Evolutionary conservation across 1,139 yeast species (phyloP), one percentile per base, ranked within the genome.

Genomic region (Barnettozyma hawaiiensis): DNA sequence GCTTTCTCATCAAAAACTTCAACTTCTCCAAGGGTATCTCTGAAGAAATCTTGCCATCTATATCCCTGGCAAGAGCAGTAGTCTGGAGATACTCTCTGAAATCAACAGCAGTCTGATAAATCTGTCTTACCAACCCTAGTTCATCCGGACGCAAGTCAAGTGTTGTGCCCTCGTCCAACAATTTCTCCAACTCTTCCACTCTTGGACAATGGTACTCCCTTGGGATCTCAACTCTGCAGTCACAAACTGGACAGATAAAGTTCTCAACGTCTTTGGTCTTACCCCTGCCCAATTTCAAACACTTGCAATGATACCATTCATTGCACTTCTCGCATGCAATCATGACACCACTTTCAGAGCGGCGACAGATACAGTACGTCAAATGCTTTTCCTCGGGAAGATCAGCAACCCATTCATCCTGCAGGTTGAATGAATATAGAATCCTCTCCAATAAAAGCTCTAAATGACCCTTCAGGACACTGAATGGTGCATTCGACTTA

Each of bases 261-360:
- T 69, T 66, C 3, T 66, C 52, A 47, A 52, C 56, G 35, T 53
- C 54, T 32, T 60, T 60, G 21, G 60, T 42, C 31, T 53, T 54
- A 49, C 57, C 62, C 46, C 58, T 63, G 40, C 60, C 70, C 52
- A 65, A 57, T 45, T 72, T 72, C 33, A 86, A 68, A 62, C 96
- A 87, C 28, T 66, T 68, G 40, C 75, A 74, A 58, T 86, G 95
- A 58, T 78, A 86, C 94, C 94, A 84, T 57, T 85, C 95, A 41
- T 76, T 73, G 60, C 96, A 86, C 23, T 61, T 61, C 49, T 83
- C 94, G 63, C 96, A 87, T 52, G 81, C 86, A 39, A 85, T 75
- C 95, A 86, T 85, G 0, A 75, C 68, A 2, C 89, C 92, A 45
- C 70, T 71, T 54, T 85, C 95, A 19, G 67, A 65, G 44, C 72